phyloP scores from a whole-genome alignment of 257 asterid genomes.

The Solanum microdontum region DNA sequence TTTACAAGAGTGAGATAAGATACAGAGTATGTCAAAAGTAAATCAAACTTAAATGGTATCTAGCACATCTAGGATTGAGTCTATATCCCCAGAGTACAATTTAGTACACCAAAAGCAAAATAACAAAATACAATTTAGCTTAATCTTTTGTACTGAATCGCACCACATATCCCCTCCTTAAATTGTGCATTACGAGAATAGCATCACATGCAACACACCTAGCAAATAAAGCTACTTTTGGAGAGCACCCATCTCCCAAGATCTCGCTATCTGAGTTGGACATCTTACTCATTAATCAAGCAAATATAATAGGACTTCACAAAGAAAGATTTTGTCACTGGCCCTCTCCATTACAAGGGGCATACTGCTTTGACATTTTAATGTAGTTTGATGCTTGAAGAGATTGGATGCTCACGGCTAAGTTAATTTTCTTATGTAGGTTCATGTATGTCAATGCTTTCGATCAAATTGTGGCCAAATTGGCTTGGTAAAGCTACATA shows the following conservation, averaged over 20 bases:
- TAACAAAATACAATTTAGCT: background rate
- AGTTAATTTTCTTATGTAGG: background rate
- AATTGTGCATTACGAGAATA: background rate
- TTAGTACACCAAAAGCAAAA: background rate
- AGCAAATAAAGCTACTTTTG: background rate
- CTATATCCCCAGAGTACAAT: background rate
- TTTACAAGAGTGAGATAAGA: background rate
- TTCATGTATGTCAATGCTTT: background rate
- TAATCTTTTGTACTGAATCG: background rate
- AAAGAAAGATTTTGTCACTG: background rate
- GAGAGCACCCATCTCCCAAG: background rate
- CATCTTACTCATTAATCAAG: background rate
- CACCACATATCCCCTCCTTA: background rate
- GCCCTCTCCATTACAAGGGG: constrained; percentile 40
- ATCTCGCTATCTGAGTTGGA: background rate
- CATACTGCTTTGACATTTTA: constrained; percentile 88
- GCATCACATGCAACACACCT: background rate
- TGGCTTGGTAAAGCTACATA: background rate
- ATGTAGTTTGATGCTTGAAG: constrained; percentile 96
- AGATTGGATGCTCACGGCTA: constrained; percentile 32
- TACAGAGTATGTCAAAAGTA: background rate
- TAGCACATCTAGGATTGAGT: background rate
- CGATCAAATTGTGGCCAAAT: background rate
- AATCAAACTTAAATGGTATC: background rate
- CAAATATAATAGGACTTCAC: background rate